Evolutionary conservation across 371 early-diverging fungal genomes (phyloP).

Genomic region (Haplosporangium sp.): DNA sequence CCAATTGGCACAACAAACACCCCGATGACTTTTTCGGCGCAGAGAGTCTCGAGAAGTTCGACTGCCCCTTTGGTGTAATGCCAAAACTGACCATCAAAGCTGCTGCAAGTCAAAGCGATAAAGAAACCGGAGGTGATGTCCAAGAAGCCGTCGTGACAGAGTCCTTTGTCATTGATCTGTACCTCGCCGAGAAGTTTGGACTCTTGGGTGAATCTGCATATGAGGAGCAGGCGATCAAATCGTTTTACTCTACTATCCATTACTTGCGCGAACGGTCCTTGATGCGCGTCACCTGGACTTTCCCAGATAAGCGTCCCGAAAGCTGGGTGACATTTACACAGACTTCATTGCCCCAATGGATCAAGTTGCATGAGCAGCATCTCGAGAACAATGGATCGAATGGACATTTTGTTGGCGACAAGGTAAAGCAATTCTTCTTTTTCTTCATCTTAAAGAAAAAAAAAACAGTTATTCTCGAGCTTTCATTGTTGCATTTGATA

Average conservation of each 20-base stretch:
- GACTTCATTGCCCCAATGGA: constrained; percentile 12
- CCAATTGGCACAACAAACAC: constrained; percentile 16
- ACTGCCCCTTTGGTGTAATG: constrained; percentile 16
- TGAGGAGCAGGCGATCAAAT: constrained; percentile 15
- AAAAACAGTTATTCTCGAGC: neutral
- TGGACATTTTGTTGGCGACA: constrained; percentile 30
- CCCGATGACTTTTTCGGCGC: constrained; percentile 6
- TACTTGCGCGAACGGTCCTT: constrained; percentile 24
- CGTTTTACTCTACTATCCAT: constrained; percentile 16
- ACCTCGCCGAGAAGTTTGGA: constrained; percentile 13
- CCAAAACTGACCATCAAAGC: constrained; percentile 11
- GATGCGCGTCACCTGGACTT: constrained; percentile 20
- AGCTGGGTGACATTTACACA: constrained; percentile 7
- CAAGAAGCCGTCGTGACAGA: constrained; percentile 11
- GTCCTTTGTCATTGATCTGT: constrained; percentile 15
- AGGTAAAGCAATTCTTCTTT: constrained; percentile 3
- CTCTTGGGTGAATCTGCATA: constrained; percentile 16
- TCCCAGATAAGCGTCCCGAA: constrained; percentile 15
- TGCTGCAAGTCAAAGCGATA: constrained; percentile 1
- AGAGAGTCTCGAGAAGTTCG: neutral
- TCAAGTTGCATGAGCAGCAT: constrained; percentile 21
- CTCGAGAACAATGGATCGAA: constrained; percentile 19
- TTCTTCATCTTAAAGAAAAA: neutral
- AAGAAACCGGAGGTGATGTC: neutral
- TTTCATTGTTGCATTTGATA: neutral